Evolutionary conservation across 2,329 filamentous ascomycete genomes (phyloP), one percentile per base, ranked within the genome.

Genomic region (Sclerotiophoma versabilis): DNA sequence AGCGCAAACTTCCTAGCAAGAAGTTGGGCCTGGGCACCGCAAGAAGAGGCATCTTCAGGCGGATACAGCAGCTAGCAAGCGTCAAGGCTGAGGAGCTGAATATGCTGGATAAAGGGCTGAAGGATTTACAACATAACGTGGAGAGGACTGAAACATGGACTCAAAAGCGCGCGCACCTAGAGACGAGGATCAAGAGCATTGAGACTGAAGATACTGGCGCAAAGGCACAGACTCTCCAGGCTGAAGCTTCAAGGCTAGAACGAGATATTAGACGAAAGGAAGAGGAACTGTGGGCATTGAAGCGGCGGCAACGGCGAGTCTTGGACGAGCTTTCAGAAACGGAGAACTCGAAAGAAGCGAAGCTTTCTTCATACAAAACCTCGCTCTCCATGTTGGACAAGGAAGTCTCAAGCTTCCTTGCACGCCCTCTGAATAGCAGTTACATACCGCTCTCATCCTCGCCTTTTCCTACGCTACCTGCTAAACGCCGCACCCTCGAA

Each of bases 51-150:
- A 81, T 93, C 7, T 80, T 84, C 14, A 81, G 80, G 43, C 82
- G 84, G 42, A 89, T 93, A 71, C 77, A 81, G 3, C 84, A 86
- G 47, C 76, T 93, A 5, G 84, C 84, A 0, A 81, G 82, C 8
- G 76, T 93, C 22, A 91, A 91, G 68, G 78, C 79, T 3, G 88
- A 92, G 52, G 88, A 92, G 74, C 79, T 86, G n/a, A 78, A 80
- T 0, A 78, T 86, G 20, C 75, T 92, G 1, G 80, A 83, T 3
- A 75, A 79, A 1, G 84, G 87, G 2, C 71, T 90, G 29, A 75
- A 77, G 3, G 78, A 83, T 49, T 80, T 88, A 12, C 82, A 84
- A 54, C 75, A 79, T 3, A 85, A 85, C 0, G 75, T 92, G 0
- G 76, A 80, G 1, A 84, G 83, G 62, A 79, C 91, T 5, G 80